Conservation (phyloP, 306 rosid genomes). For the Malus domestica region ASM211411v1 NC_041799.1:7546501-7547000, state of each 20-base stretch:
- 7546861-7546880: no score
- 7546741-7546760: no score
- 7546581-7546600: neutral
- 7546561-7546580: neutral
- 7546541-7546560: neutral
- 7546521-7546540: neutral
- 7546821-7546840: no score
- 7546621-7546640: neutral
- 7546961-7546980: no score
- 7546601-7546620: conserved; percentile 1
- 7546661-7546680: conserved; percentile 13
- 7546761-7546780: no score
- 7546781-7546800: no score
- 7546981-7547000: no score
- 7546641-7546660: neutral
- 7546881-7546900: neutral
- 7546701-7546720: no score
- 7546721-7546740: no score
- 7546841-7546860: no score
- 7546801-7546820: no score
- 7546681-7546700: neutral
- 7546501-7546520: neutral
- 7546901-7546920: neutral
- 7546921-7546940: neutral
- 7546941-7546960: neutral